Conservation (phyloP, 306 rosid genomes). For the Prinsepia uniflora region DNA sequence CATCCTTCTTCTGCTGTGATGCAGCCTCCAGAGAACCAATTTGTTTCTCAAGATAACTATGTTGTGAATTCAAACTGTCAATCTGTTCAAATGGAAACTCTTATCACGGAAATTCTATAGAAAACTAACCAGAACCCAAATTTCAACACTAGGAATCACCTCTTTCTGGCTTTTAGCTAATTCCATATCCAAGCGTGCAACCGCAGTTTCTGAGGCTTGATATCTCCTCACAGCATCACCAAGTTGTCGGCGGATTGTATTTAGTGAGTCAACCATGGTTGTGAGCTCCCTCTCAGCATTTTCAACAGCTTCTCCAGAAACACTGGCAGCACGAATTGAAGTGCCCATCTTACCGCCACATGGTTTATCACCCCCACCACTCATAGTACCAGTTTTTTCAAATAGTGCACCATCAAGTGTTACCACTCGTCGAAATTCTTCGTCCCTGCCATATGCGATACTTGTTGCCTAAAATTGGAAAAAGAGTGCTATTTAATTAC, state of each 20-base stretch:
- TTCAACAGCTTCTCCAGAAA: conserved; percentile 69
- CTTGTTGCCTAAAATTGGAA: conserved; percentile 65
- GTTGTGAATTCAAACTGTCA: conserved; percentile 72
- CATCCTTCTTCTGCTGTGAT: conserved; percentile 65
- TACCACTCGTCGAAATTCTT: conserved; percentile 77
- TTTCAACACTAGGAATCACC: conserved; percentile 39
- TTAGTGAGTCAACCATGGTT: conserved; percentile 44
- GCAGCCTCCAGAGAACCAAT: conserved; percentile 77
- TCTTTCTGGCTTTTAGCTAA: conserved; percentile 81
- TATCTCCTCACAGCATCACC: conserved; percentile 49
- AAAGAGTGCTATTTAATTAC: conserved; percentile 16
- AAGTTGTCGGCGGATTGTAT: conserved; percentile 55
- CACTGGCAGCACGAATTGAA: conserved; percentile 73
- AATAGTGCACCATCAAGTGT: conserved; percentile 91
- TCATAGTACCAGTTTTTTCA: conserved; percentile 90
- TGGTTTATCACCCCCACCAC: conserved; percentile 90
- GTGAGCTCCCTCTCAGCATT: conserved; percentile 71
- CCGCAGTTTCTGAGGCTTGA: conserved; percentile 65
- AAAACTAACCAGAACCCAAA: neutral
- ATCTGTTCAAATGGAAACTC: conserved; percentile 43
- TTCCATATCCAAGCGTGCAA: conserved; percentile 71
- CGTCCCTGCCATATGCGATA: conserved; percentile 64
- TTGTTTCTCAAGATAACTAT: conserved; percentile 73
- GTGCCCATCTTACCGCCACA: conserved; percentile 98
- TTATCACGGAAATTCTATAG: conserved; percentile 13